A percentile compares a stretch with the other conserved stretches of the same genome.
These are phyloP conservation scores for Pseudopediastrum boryanum DNA, from an alignment of 139 green algal species.

Conservation along the genomic window DNA sequence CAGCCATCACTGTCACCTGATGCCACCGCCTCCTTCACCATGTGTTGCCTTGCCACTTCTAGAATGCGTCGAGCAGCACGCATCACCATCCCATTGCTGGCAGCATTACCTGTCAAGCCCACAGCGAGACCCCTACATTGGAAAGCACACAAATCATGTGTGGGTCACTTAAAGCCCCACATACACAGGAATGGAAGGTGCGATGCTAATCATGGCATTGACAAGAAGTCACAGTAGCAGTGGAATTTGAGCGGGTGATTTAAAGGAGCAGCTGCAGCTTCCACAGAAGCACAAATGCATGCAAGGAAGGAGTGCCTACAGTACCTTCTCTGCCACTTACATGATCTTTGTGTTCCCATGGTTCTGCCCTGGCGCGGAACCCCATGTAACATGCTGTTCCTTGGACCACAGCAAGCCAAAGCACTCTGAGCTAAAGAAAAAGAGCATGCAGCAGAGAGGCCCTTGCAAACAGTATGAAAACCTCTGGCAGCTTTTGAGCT, in stretches of 20 bases:
- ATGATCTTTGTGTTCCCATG: background rate
- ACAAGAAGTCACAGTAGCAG: background rate
- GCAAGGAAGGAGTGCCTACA: background rate
- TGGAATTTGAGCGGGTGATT: background rate
- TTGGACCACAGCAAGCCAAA: too few species aligned
- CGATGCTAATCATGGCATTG: too few species aligned
- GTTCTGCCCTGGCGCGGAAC: too few species aligned
- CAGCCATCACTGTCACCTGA: background rate
- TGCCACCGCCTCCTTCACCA: conserved; percentile 4
- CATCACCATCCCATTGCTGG: background rate
- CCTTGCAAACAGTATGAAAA: too few species aligned
- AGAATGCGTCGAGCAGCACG: conserved; percentile 9
- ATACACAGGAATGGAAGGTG: background rate
- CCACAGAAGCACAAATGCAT: background rate
- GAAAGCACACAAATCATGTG: background rate
- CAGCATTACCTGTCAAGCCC: background rate
- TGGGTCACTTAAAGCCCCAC: background rate
- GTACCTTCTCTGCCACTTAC: background rate
- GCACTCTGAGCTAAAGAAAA: too few species aligned
- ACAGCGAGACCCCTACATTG: background rate
- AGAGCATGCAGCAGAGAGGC: too few species aligned
- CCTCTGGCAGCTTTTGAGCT: too few species aligned
- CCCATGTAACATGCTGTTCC: too few species aligned
- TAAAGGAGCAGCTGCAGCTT: background rate
- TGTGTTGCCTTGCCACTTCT: background rate